phyloP scores from a whole-genome alignment of 139 green algal genomes.

The Coelastrella sp. region DNA sequence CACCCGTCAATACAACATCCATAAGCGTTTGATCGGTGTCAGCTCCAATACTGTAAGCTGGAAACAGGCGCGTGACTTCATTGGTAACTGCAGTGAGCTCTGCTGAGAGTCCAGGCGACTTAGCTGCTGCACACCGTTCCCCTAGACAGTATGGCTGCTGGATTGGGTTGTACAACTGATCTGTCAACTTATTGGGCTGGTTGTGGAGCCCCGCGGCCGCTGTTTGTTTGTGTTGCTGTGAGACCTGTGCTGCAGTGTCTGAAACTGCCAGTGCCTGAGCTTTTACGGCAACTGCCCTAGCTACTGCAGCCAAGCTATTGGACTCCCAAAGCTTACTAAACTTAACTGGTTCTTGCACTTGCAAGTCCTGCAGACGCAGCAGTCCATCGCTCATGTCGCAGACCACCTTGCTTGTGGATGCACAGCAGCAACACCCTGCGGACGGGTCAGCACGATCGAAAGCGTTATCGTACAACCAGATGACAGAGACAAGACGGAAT shows the following conservation, averaged over 20 bases:
- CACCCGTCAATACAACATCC: too few species aligned
- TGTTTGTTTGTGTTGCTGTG: conserved; percentile 25
- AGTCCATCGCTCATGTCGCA: neutral
- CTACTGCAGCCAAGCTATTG: neutral
- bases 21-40: too few species aligned
- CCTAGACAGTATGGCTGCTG: too few species aligned
- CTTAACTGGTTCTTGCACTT: neutral
- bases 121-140: too few species aligned
- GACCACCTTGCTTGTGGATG: neutral
- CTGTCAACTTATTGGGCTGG: neutral
- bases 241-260: neutral
- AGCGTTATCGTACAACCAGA: neutral
- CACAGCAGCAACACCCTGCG: neutral
- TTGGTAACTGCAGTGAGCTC: too few species aligned
- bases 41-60: too few species aligned
- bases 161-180: neutral
- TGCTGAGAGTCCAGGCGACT: too few species aligned
- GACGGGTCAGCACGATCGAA: neutral
- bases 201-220: too few species aligned
- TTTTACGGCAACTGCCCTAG: conserved; percentile 1
- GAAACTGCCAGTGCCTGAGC: neutral
- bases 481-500: neutral
- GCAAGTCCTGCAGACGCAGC: neutral
- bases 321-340: conserved; percentile 16
- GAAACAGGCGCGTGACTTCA: too few species aligned